Evolutionary conservation across 257 asterid genomes (phyloP).

Genomic region (Hygrophila difformis): DNA sequence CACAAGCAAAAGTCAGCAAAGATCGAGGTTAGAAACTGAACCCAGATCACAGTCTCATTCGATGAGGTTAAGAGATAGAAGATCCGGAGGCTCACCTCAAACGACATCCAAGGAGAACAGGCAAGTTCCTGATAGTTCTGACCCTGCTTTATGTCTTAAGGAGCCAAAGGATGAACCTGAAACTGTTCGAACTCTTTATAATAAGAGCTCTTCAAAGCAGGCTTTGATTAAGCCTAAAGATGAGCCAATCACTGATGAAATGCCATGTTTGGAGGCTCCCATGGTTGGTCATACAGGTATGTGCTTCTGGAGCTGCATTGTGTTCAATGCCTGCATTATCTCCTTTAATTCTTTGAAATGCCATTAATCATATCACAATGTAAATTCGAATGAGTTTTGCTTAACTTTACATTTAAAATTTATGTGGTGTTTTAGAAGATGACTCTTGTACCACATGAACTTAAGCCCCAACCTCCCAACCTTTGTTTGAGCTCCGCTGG

Average conservation of each 20-base stretch:
- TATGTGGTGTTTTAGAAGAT: no score
- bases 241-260: constrained; percentile 47
- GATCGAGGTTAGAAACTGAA: constrained; percentile 15
- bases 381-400: no score
- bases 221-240: constrained; percentile 43
- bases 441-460: no score
- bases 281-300: constrained; percentile 51
- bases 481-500: no score
- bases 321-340: no score
- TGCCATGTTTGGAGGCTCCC: constrained; percentile 31
- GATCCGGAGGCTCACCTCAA: constrained; percentile 32
- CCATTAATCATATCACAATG: no score
- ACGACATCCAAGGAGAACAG: constrained; percentile 28
- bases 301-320: neutral
- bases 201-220: constrained; percentile 20
- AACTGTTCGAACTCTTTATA: constrained; percentile 13
- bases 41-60: constrained; percentile 26
- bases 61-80: constrained; percentile 39
- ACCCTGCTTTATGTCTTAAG: constrained; percentile 24
- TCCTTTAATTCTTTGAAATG: no score
- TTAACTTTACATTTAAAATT: no score
- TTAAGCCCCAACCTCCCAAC: no score
- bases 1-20: constrained; percentile 17
- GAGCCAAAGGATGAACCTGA: constrained; percentile 28
- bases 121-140: constrained; percentile 20